Percentiles rank a stretch among this genome's conserved stretches.
Conservation (phyloP, 176 grass and related monocot species). For the Cocos nucifera region DNA sequence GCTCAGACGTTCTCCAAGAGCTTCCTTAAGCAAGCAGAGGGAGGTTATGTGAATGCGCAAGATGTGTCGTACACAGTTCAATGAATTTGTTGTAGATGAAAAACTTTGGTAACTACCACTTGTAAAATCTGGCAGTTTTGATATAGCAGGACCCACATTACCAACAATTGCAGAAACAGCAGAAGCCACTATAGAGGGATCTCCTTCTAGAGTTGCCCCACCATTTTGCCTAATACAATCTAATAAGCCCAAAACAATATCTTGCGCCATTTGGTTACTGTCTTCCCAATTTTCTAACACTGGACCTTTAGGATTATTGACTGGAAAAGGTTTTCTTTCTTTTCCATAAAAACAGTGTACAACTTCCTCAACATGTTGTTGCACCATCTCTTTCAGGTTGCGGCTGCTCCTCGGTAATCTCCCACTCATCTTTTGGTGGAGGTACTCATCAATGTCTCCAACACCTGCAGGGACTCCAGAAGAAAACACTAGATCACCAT, state of each 20-base stretch:
- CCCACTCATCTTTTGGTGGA: slow-evolving; percentile 72
- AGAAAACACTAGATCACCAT: slow-evolving; percentile 63
- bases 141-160: slow-evolving; percentile 58
- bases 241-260: slow-evolving; percentile 58
- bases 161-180: slow-evolving; percentile 82
- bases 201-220: slow-evolving; percentile 52
- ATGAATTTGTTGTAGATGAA: slow-evolving; percentile 39
- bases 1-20: slow-evolving; percentile 74
- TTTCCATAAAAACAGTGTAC: slow-evolving; percentile 59
- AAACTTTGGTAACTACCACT: slow-evolving; percentile 57
- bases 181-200: slow-evolving; percentile 63
- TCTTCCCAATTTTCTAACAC: slow-evolving; percentile 72
- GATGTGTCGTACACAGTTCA: slow-evolving; percentile 54
- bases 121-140: slow-evolving; percentile 77
- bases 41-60: slow-evolving; percentile 73
- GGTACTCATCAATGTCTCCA: slow-evolving; percentile 71
- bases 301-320: slow-evolving; percentile 36
- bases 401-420: slow-evolving; percentile 51
- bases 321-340: slow-evolving; percentile 44
- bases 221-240: slow-evolving; percentile 78
- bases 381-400: slow-evolving; percentile 94
- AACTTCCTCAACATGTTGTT: slow-evolving; percentile 57
- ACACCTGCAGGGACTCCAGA: slow-evolving; percentile 41
- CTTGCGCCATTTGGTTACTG: slow-evolving; percentile 76
- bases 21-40: slow-evolving; percentile 88